Evolutionary conservation across 352 stramenopile species (phyloP), one percentile per base, ranked within the genome.

Genomic region (Phytophthora foliorum): DNA sequence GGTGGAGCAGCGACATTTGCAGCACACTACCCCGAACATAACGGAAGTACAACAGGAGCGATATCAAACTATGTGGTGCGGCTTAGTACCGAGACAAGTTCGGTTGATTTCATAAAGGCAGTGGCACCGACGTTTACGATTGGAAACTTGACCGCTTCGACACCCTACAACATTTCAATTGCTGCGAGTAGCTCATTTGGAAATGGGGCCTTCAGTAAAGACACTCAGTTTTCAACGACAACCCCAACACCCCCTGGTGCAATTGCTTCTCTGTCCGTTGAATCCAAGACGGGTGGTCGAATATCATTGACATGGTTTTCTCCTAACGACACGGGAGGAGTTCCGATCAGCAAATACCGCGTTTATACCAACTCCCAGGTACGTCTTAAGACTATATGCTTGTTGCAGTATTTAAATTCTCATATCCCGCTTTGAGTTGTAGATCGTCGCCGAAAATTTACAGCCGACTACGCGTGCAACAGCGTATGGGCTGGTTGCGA

Each of bases 281-380:
- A 72, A 3, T 57, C 55, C 14, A 67, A 57, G 7, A 80, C 77
- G 8, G 84, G 82, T 8, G 85, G 85, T 13, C 62, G 72, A 5
- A 63, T 90, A 5, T 57, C 27, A 8, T 57, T 93, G 5, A 38
- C 55, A 6, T 93, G 85, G 85, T 41, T 41, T 1, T 24, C 55
- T 19, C 85, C 85, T 7, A 56, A 77, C 4, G 85, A 93, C 29
- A 78, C 78, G 0, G 85, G 85, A 0, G 85, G 85, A 5, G 59
- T 90, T 14, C 46, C 69, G 2, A 82, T 93, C 24, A 82, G 55
- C 6, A 90, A 90, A 6, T 93, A 91, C 46, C 79, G 81, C 8
- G 50, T 93, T 24, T 84, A 88, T 32, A 49, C 63, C 31, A 22
- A 61, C 54, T 11, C 39, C 39, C 44, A 76, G 60, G 76, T 68